phyloP scores from a whole-genome alignment of 2,329 filamentous ascomycete species.

The Fusarium nurragi region DNA sequence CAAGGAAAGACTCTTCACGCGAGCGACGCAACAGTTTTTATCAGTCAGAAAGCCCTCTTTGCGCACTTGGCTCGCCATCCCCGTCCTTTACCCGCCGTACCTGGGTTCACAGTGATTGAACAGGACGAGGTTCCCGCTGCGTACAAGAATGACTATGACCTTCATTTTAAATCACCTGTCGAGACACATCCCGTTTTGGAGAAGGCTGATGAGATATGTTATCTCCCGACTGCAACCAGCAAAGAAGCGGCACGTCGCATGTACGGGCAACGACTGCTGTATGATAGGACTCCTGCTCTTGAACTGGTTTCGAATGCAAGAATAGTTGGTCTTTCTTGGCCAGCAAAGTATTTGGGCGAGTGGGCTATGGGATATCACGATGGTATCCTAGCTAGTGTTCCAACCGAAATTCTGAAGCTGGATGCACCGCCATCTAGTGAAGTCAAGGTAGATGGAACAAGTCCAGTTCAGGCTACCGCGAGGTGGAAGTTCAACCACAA shows the following conservation, averaged over 20 bases:
- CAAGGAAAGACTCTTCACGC: slow-evolving; percentile 60
- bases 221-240: slow-evolving; percentile 57
- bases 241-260: slow-evolving; percentile 59
- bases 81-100: slow-evolving; percentile 60
- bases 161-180: slow-evolving; percentile 58
- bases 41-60: slow-evolving; percentile 62
- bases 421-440: slow-evolving; percentile 58
- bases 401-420: slow-evolving; percentile 59
- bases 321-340: slow-evolving; percentile 62
- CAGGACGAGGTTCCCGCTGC: slow-evolving; percentile 52
- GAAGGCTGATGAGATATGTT: slow-evolving; percentile 52
- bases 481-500: slow-evolving; percentile 64
- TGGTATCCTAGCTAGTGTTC: slow-evolving; percentile 60
- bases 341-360: slow-evolving; percentile 61
- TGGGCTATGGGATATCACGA: slow-evolving; percentile 69
- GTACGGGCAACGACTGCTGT: slow-evolving; percentile 57
- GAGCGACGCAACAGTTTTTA: slow-evolving; percentile 67
- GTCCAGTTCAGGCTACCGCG: slow-evolving; percentile 59
- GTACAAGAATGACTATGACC: slow-evolving; percentile 61
- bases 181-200: slow-evolving; percentile 54
- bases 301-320: slow-evolving; percentile 60
- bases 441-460: slow-evolving; percentile 58
- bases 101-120: slow-evolving; percentile 61
- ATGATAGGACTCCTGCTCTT: slow-evolving; percentile 56
- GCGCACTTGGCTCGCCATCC: slow-evolving; percentile 63